These are phyloP conservation scores for Magnaporthiopsis rhizophila DNA, from an alignment of 2,329 filamentous ascomycete genomes.

Conservation along the genomic window DNA sequence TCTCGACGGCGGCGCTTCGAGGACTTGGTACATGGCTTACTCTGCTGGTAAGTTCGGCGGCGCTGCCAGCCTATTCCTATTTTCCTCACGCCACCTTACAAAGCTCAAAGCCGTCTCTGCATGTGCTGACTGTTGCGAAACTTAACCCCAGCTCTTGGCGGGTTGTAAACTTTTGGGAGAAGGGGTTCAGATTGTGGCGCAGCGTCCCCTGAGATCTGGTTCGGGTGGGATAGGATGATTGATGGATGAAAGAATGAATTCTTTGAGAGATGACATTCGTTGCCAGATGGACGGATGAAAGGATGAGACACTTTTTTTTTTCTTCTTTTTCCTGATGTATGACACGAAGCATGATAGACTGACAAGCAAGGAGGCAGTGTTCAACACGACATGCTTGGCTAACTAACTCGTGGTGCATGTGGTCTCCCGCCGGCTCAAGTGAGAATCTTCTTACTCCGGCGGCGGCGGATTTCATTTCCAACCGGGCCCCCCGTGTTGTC, in stretches of 20 bases:
- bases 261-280: not conserved
- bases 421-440: not conserved
- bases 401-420: not conserved
- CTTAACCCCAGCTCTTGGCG: not conserved
- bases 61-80: too few relatives aligned
- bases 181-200: not conserved
- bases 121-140: not conserved
- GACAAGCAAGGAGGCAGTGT: not conserved
- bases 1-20: slow-evolving; percentile 74
- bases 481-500: not conserved
- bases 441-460: too few relatives aligned
- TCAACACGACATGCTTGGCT: not conserved
- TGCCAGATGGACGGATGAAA: too few relatives aligned
- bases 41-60: slow-evolving; percentile 53
- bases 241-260: not conserved
- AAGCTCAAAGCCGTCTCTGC: not conserved
- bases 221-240: not conserved
- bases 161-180: not conserved
- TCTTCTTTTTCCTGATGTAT: not conserved
- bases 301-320: not conserved
- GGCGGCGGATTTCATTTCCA: not conserved
- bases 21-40: slow-evolving; percentile 80
- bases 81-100: not conserved
- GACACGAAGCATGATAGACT: not conserved
- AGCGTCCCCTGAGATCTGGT: not conserved